Base-by-base conservation (phyloP, 2,329 filamentous ascomycete genomes). In the Colletotrichum sojae region DNA sequence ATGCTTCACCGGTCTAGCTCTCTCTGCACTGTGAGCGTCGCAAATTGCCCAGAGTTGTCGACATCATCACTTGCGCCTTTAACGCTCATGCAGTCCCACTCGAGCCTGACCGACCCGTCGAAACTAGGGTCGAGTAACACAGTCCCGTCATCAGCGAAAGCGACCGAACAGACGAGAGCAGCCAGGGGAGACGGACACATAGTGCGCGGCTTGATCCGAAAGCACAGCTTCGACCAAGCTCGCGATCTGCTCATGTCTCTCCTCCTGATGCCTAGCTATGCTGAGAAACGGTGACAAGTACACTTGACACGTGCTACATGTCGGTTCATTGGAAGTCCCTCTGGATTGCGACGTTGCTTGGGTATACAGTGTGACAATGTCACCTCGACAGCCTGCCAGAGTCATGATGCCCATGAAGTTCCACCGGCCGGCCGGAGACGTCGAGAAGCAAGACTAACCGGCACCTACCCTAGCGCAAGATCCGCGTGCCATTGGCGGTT, bases 1-100 rank as follows among this genome's bases (percentile, higher is more conserved):
- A 45, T 20, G 31, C 49, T 51, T 12, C 31, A 36, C 20, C 46
- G 53, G 39, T 18, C 25, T n/a, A 31, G 48, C 22, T 40, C 27
- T 12, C 51, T n/a, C 27, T 25, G n/a, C 12, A 46, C 43, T 56
- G 45, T 10, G 55, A 46, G 40, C 13, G 6, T 43, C 15, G 31
- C 31, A 55, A 52, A 22, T 46, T 4, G 45, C 51, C 45, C 18
- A 43, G 39, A 60, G 67, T 54, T 69, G 70, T 68, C 58, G 48
- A 59, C 68, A 70, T 70, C 68, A 70, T 70, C 64, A 68, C 58
- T 70, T 52, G 13, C 59, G 63, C 68, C 63, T 54, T 53, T 13
- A 63, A 58, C 53, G 64, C 43, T 59, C 64, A 46, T 22, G 18
- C 27, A 60, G 16, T 18, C 57, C 67, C 67, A 66, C 62, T 46